These are phyloP conservation scores for Ceratocystis smalleyi DNA, from an alignment of 2,329 filamentous ascomycete species.

Conservation along the genomic window DNA sequence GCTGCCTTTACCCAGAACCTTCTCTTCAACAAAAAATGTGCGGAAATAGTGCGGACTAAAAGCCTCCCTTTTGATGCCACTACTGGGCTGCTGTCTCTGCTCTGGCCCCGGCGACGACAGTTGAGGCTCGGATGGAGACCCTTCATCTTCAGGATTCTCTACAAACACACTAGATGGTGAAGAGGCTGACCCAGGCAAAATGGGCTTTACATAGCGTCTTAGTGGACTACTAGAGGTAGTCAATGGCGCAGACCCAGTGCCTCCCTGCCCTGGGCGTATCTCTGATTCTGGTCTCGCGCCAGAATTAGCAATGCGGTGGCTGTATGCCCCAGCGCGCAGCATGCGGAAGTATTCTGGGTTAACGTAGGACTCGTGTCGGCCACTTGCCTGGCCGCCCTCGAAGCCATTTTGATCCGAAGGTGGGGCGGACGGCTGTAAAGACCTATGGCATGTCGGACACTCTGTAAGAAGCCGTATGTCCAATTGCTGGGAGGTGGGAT, in stretches of 20 bases:
- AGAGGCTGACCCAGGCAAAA: neutral
- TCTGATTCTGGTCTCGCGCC: slow-evolving; percentile 23
- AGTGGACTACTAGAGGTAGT: neutral
- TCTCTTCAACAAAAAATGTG: slow-evolving; percentile 81
- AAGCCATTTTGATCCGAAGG: slow-evolving; percentile 31
- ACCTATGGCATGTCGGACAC: slow-evolving; percentile 83
- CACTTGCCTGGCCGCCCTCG: slow-evolving; percentile 25
- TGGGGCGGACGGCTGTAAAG: slow-evolving; percentile 38
- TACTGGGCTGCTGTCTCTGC: slow-evolving; percentile 23
- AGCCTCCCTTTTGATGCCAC: slow-evolving; percentile 68
- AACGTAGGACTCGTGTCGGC: slow-evolving; percentile 51
- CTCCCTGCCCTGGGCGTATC: slow-evolving; percentile 23
- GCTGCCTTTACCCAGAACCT: slow-evolving; percentile 72
- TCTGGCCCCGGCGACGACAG: neutral
- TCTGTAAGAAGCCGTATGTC: slow-evolving; percentile 62
- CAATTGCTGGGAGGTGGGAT: slow-evolving; percentile 69
- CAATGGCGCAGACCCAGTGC: neutral
- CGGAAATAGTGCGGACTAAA: slow-evolving; percentile 90
- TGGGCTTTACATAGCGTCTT: neutral
- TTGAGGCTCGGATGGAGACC: slow-evolving; percentile 18
- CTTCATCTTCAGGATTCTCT: neutral
- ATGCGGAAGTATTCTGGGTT: slow-evolving; percentile 91
- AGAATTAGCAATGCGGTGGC: slow-evolving; percentile 20
- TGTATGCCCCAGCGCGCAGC: slow-evolving; percentile 43
- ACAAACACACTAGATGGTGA: slow-evolving; percentile 1